Conservation (phyloP, 2,329 filamentous ascomycete genomes). For the Fusarium sp. region DNA sequence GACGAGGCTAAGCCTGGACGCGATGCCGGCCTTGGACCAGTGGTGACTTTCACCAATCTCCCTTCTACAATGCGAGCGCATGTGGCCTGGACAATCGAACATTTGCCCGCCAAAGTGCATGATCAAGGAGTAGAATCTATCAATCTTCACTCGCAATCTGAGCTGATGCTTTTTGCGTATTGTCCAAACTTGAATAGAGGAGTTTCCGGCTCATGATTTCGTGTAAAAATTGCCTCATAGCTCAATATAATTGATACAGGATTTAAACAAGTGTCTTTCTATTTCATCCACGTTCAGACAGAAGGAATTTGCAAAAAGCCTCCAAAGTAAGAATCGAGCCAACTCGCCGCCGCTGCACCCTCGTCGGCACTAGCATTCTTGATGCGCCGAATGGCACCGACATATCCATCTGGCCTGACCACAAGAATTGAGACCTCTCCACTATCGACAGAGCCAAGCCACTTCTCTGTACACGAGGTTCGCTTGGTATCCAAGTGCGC, state of each 20-base stretch:
- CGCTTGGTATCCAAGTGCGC: slow-evolving; percentile 63
- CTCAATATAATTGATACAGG: too few species aligned
- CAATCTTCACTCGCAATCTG: background rate
- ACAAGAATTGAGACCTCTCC: slow-evolving; percentile 71
- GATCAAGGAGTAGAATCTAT: fast-evolving
- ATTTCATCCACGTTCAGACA: background rate
- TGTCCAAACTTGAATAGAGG: fast-evolving
- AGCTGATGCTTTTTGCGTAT: too few species aligned
- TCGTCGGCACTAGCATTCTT: slow-evolving; percentile 59
- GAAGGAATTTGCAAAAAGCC: slow-evolving; percentile 62
- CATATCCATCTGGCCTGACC: slow-evolving; percentile 78
- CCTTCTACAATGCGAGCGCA: background rate
- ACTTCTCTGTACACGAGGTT: slow-evolving; percentile 70
- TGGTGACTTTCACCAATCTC: too few species aligned
- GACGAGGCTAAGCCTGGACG: background rate
- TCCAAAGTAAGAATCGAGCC: slow-evolving; percentile 64
- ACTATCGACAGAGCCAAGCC: slow-evolving; percentile 67
- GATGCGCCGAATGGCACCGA: slow-evolving; percentile 70
- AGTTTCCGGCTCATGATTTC: too few species aligned
- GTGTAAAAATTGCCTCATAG: background rate
- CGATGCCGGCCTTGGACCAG: too few species aligned
- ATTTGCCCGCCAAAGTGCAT: too few species aligned
- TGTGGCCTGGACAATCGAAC: background rate
- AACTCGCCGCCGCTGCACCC: slow-evolving; percentile 61
- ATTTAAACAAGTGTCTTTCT: fast-evolving